A percentile compares a stretch with the other conserved stretches of the same genome.
Evolutionary conservation across 164 flowering plant species (phyloP).

Genomic region (Aristolochia contorta): DNA sequence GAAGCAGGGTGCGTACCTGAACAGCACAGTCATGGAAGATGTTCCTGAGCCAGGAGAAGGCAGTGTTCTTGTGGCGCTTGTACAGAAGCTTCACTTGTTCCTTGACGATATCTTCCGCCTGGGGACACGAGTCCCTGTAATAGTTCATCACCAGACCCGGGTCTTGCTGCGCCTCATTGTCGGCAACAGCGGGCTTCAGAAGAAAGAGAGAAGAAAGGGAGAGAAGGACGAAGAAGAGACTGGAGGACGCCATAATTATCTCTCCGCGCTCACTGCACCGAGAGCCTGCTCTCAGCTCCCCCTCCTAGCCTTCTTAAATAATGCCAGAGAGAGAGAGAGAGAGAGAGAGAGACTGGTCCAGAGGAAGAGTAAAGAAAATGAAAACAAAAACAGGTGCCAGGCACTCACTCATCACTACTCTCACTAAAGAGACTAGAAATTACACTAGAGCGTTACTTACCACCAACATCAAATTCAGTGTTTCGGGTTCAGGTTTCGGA

Average conservation of each 20-base stretch:
- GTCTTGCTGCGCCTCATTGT: conserved; percentile 29
- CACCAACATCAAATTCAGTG: no score
- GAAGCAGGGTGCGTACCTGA: no score
- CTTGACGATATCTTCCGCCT: conserved; percentile 84
- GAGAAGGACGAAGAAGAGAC: conserved; percentile 34
- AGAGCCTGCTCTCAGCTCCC: conserved; percentile 6
- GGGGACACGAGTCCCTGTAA: conserved; percentile 89
- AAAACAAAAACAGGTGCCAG: conserved; percentile 2
- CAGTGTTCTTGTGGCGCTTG: conserved; percentile 99
- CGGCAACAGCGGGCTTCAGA: conserved; percentile 33
- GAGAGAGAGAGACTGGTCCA: not conserved
- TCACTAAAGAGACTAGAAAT: no score
- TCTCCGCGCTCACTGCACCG: conserved; percentile 2
- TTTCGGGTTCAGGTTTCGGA: no score
- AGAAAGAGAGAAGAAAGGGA: conserved; percentile 21
- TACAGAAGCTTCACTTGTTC: conserved; percentile 92
- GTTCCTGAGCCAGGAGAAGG: conserved; percentile 98
- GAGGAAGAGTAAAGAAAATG: not conserved
- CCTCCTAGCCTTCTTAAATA: conserved; percentile 13
- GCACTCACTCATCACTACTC: no score
- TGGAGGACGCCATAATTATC: conserved; percentile 43
- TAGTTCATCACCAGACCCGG: conserved; percentile 79
- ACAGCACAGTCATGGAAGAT: conserved; percentile 99
- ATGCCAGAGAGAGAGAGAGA: not conserved
- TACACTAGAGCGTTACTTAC: not conserved